phyloP scores from a whole-genome alignment of 139 green algal genomes.

The Deuterostichococcus epilithicus region DNA sequence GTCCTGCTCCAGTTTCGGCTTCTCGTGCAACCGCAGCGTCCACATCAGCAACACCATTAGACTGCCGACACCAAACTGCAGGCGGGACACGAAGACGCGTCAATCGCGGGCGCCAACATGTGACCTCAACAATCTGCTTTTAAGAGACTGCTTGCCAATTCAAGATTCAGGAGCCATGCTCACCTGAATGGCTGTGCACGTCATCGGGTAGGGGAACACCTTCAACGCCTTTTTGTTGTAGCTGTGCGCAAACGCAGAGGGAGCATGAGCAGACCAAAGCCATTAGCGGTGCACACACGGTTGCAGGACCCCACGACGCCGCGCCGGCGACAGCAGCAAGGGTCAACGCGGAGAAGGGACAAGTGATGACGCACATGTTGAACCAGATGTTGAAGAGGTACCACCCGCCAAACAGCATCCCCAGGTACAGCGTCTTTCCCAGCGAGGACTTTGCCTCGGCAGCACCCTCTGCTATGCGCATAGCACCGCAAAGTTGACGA shows the following conservation, averaged over 20 bases:
- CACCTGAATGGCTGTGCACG: conserved; percentile 80
- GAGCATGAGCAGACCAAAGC: neutral
- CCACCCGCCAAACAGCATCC: conserved; percentile 85
- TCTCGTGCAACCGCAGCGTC: conserved; percentile 61
- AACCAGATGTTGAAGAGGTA: conserved; percentile 98
- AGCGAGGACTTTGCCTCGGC: neutral
- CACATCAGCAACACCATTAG: conserved; percentile 68
- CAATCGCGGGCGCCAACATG: too few species aligned
- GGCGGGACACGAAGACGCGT: neutral
- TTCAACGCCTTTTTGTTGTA: conserved; percentile 91
- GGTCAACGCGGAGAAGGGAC: conserved; percentile 29
- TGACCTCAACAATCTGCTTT: too few species aligned
- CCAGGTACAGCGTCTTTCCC: conserved; percentile 49
- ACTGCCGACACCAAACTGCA: conserved; percentile 78
- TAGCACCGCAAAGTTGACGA: too few species aligned
- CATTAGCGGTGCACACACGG: neutral
- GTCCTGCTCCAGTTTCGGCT: conserved; percentile 46
- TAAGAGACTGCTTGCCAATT: neutral
- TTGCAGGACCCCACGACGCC: neutral
- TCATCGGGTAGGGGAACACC: conserved; percentile 82
- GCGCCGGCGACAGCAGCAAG: neutral
- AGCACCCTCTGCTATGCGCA: neutral
- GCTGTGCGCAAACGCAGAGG: conserved; percentile 34
- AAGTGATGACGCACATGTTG: conserved; percentile 82
- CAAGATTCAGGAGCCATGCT: neutral